Conservation (phyloP, 306 rosid species). For the Malus fusca region DNA sequence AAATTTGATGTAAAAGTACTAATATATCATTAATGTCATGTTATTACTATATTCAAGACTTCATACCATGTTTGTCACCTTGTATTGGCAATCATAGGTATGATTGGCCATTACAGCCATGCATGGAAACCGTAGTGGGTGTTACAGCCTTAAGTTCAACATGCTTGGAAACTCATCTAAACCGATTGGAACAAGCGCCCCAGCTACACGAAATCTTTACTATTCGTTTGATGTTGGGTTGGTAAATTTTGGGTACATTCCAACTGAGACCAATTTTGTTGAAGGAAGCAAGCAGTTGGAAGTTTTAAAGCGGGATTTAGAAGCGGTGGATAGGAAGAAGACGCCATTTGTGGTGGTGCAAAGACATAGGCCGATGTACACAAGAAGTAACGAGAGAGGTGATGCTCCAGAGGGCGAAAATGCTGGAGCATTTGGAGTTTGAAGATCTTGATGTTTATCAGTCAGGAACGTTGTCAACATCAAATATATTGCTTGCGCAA, state of each 20-base stretch:
- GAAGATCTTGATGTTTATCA: conserved; percentile 78
- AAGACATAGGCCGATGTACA: conserved; percentile 95
- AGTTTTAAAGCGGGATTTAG: conserved; percentile 73
- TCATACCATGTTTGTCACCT: conserved; percentile 63
- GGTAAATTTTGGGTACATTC: conserved; percentile 74
- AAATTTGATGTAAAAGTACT: too few relatives aligned
- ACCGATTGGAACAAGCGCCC: conserved; percentile 57
- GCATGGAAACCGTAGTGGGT: conserved; percentile 72
- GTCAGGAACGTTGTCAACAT: conserved; percentile 54
- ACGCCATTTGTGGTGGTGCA: conserved; percentile 77
- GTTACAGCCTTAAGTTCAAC: conserved; percentile 74
- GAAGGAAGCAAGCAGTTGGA: conserved; percentile 60
- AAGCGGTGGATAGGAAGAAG: conserved; percentile 56
- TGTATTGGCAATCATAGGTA: conserved; percentile 76
- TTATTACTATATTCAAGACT: too few relatives aligned
- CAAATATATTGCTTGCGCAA: conserved; percentile 65
- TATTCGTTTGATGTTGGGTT: conserved; percentile 79
- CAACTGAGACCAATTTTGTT: conserved; percentile 88
- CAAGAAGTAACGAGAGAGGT: conserved; percentile 64
- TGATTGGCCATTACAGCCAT: conserved; percentile 85
- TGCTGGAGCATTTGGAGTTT: conserved; percentile 69
- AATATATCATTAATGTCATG: too few relatives aligned
- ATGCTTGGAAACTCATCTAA: conserved; percentile 96
- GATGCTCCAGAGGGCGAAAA: conserved; percentile 50
- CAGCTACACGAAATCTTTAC: conserved; percentile 66